A percentile compares a stretch with the other conserved stretches of the same genome.
Evolutionary conservation across 352 stramenopile species (phyloP).

Genomic region (Albugo candida): DNA sequence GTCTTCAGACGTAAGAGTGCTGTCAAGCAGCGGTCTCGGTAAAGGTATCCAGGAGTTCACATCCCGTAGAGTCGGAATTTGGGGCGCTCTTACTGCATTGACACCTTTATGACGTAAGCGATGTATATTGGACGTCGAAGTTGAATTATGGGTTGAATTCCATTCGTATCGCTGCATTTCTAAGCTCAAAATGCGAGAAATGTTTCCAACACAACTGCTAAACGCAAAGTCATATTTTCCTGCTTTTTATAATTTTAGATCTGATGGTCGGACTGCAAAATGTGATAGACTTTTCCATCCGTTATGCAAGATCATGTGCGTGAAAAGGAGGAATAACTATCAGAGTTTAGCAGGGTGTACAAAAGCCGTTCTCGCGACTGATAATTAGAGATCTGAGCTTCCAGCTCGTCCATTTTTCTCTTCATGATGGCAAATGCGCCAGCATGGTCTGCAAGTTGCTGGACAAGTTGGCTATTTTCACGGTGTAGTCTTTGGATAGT

Average conservation of each 20-base stretch:
- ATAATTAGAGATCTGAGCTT: not conserved
- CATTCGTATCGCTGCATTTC: no score
- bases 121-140: not conserved
- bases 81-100: not conserved
- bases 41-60: not conserved
- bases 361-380: not conserved
- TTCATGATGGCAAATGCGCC: slow-evolving; percentile 23
- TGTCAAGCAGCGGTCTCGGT: not conserved
- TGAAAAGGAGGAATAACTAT: not conserved
- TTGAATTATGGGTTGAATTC: not conserved
- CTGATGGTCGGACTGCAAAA: no score
- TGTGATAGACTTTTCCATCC: not conserved
- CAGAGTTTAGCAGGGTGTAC: not conserved
- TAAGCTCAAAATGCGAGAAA: no score
- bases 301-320: not conserved
- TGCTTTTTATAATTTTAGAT: no score
- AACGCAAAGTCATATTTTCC: no score
- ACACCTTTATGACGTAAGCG: not conserved
- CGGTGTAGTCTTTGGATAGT: slow-evolving; percentile 51
- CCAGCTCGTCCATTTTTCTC: not conserved
- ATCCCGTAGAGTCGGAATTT: not conserved
- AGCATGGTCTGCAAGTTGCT: slow-evolving; percentile 39
- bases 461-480: slow-evolving; percentile 56
- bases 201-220: no score
- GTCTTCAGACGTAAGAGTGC: not conserved